Conservation (phyloP, 2,329 filamentous ascomycete genomes). For the Cladosporium colombiae region DNA sequence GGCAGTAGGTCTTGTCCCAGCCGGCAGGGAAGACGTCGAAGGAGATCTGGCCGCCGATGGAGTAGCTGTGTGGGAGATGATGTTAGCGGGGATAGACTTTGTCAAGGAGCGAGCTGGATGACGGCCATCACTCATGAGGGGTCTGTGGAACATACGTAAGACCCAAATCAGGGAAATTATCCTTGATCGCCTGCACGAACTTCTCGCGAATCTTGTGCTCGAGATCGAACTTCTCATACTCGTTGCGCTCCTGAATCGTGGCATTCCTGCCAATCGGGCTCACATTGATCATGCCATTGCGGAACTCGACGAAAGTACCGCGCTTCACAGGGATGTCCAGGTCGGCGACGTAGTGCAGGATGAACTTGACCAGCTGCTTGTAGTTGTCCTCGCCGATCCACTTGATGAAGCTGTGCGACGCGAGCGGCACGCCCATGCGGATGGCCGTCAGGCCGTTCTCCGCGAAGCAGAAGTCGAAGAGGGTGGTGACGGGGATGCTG, state of each 20-base stretch:
- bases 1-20: slow-evolving; percentile 99
- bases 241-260: slow-evolving; percentile 73
- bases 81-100: background rate
- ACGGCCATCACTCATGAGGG: background rate
- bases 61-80: slow-evolving; percentile 61
- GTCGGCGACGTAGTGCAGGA: slow-evolving; percentile 81
- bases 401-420: slow-evolving; percentile 82
- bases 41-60: slow-evolving; percentile 95
- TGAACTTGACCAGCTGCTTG: slow-evolving; percentile 74
- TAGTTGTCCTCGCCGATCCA: slow-evolving; percentile 87
- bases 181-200: slow-evolving; percentile 74
- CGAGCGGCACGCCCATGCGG: slow-evolving; percentile 75
- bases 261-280: slow-evolving; percentile 85
- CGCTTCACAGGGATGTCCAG: slow-evolving; percentile 80
- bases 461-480: slow-evolving; percentile 97
- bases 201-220: slow-evolving; percentile 72
- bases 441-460: slow-evolving; percentile 95
- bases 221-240: slow-evolving; percentile 80
- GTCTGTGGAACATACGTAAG: slow-evolving; percentile 66
- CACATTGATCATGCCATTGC: slow-evolving; percentile 90
- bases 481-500: slow-evolving; percentile 68
- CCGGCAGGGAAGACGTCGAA: slow-evolving; percentile 96
- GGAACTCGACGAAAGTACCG: slow-evolving; percentile 84
- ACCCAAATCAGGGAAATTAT: slow-evolving; percentile 79
- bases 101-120: background rate